Base-by-base conservation (phyloP, 139 green algal genomes). In the Parachlorella kessleri region DNA sequence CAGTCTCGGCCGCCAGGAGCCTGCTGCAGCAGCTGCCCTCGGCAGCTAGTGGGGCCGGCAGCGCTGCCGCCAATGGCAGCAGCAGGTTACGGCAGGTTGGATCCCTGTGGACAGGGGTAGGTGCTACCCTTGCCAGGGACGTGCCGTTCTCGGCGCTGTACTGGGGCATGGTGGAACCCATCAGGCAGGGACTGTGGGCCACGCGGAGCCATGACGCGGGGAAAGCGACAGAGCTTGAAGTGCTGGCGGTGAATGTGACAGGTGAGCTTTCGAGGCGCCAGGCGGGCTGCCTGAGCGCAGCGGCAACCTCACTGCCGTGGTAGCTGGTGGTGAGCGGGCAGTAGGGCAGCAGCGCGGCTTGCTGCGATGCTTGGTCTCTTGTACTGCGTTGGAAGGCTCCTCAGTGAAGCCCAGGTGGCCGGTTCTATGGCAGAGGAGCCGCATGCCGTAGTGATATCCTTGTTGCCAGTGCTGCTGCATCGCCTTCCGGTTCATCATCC, bases 101-200 rank as follows among this genome's bases (percentile, higher is more conserved):
- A 0, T 66, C 66, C 41, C 66, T 98, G 77, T 98, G 90, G 90
- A 94, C 85, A 8, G 95, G 94, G 4, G 84, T 94, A 7, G 87
- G 76, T 3, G 91, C 95, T 5, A 97, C 95, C 1, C 83, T 99
- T 14, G 90, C 88, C 0, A 81, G 96, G 0, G 96, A 99, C 72
- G 95, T 99, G 35, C 96, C 96, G 2, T 99, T 98, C 77, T 96
- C 92, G 30, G 95, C 91, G 2, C 75, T 99, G 7, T 99, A 98
- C 88, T 99, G 96, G 95, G 89, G 80, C 14, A 30, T 94, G 40
- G 74, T 98, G 72, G 96, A 99, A 89, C 90, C 92, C 0, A 89
- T 98, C 1, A 71, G 94, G 33, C 32, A 28, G 0, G 70, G 64
- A 0, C 59, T 96, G 73, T 78, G 94, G 48, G 71, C 77, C 54